Base-by-base conservation (phyloP, 805 yeast genomes). In the Babjeviella inositovora region DNA sequence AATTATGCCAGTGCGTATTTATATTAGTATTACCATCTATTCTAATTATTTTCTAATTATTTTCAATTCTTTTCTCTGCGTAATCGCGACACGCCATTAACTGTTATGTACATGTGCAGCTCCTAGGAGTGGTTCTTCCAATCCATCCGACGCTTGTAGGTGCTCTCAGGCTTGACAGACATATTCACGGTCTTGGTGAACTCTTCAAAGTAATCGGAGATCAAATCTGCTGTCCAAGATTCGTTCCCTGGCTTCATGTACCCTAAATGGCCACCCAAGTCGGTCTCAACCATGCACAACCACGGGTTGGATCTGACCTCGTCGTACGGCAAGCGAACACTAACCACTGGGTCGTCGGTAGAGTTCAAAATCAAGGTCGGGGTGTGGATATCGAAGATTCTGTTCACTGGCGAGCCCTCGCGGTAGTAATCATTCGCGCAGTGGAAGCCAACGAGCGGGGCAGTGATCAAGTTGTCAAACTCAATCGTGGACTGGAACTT, bases 201-300 rank as follows among this genome's bases (percentile, higher is more conserved):
- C n/a, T n/a, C n/a, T n/a, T n/a, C n/a, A n/a, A n/a, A n/a, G n/a
- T n/a, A n/a, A n/a, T n/a, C n/a, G n/a, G n/a, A n/a, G n/a, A n/a
- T n/a, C n/a, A n/a, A n/a, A n/a, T n/a, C n/a, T n/a, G n/a, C n/a
- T n/a, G n/a, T n/a, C 71, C 72, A 65, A 24, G 64, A 53, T 15
- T 55, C 48, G 18, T 59, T 53, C 19, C 57, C 43, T 6, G 39
- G 33, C 25, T 61, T 53, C 18, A 63, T 37, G 27, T 51, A 64
- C 1, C 64, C 76, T 38, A 74, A 55, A 40, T 76, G 90, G 6
- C 87, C 87, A 32, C 90, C 90, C 8, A 69, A 38, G 25, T 70
- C 65, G 1, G 81, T 62, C 21, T 65, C 60, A 5, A 68, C 51
- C 44, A 71, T 45, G 15, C 63, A 50, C 13, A 70, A 45, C 37